Conservation (phyloP, 1,284 basidiomycete species). For the Ganoderma sinense region DNA sequence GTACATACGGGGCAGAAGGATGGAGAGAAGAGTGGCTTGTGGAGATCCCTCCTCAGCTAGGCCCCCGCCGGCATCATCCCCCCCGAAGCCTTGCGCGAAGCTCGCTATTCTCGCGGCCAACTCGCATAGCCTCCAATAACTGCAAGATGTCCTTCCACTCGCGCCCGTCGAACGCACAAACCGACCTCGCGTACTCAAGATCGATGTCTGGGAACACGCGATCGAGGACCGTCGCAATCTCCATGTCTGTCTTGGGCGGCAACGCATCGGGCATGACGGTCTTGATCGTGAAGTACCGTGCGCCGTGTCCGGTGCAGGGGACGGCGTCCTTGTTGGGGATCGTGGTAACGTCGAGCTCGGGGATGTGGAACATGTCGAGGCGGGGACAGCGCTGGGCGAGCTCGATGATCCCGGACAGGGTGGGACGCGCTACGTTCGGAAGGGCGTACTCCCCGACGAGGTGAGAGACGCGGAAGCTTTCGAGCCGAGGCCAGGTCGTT, state of each 20-base stretch:
- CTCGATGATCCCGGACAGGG: no score
- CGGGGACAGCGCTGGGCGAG: no score
- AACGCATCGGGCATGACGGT: background rate
- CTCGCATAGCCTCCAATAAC: background rate
- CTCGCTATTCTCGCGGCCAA: background rate
- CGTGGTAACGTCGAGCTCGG: no score
- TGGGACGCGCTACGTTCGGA: no score
- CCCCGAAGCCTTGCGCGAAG: background rate
- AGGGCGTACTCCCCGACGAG: background rate
- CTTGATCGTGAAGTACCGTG: background rate
- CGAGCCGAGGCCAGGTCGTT: no score
- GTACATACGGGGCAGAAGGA: background rate
- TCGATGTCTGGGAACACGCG: background rate
- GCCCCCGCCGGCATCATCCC: background rate
- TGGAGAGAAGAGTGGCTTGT: no score
- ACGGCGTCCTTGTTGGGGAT: no score
- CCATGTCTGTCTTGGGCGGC: background rate
- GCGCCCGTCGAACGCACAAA: background rate
- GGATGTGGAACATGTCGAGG: no score
- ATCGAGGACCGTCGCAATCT: background rate
- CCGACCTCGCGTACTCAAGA: background rate
- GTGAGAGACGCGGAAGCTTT: no score
- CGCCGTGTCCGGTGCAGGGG: no score
- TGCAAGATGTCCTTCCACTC: background rate
- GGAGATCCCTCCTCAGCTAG: no score